phyloP scores from a whole-genome alignment of 495 filamentous ascomycete genomes.

The Tuber microsphaerosporum region DNA sequence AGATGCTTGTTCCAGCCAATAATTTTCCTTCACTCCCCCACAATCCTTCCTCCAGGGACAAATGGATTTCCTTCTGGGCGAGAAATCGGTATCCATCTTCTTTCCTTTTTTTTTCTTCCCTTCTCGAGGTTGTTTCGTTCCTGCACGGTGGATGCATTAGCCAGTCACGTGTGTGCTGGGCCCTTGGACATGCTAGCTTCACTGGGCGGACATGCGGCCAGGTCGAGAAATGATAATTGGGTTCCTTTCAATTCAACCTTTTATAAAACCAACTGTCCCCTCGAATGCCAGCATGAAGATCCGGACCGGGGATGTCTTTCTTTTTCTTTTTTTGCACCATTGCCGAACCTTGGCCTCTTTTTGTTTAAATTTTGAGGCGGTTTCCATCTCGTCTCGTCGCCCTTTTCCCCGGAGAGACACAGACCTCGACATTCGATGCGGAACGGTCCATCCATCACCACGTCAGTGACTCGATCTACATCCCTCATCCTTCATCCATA shows the following conservation, averaged over 20 bases:
- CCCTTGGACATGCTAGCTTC: neutral
- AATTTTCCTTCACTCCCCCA: neutral
- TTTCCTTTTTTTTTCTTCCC: neutral
- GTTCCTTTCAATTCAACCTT: neutral
- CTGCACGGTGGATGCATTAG: neutral
- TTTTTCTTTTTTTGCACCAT: neutral
- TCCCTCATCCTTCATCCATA: slow-evolving; percentile 7
- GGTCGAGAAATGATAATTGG: neutral
- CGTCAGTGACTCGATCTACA: slow-evolving; percentile 36
- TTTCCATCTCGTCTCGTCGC: neutral
- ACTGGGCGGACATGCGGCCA: neutral
- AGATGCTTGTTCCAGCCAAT: neutral
- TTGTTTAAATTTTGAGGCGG: neutral
- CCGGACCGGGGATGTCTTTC: neutral
- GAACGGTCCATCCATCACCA: slow-evolving; percentile 22
- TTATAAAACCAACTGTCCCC: neutral
- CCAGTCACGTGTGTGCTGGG: neutral
- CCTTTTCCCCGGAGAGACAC: slow-evolving; percentile 13
- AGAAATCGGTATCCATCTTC: neutral
- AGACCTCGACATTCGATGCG: slow-evolving; percentile 15
- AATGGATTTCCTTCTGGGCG: neutral
- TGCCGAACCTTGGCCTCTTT: neutral
- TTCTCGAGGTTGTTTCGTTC: neutral
- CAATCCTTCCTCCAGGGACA: neutral
- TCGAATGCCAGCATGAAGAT: neutral